phyloP scores from a whole-genome alignment of 192 early-diverging fungal genomes.

The Backusella sp. region DNA sequence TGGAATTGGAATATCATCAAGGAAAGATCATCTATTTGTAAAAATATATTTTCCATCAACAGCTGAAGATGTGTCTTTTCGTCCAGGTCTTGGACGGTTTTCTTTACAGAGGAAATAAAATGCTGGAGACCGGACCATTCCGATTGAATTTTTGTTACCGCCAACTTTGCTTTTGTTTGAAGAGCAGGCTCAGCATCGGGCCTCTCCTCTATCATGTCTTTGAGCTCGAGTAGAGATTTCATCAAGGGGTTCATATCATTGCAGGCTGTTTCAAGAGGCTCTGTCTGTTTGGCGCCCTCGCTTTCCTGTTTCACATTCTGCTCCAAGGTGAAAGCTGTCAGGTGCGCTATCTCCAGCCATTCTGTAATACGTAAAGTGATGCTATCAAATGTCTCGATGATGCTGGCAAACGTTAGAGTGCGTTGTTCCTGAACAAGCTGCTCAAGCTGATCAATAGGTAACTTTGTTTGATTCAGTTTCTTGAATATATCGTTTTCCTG shows the following conservation, averaged over 20 bases:
- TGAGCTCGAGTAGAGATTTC: conserved; percentile 43
- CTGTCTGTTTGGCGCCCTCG: conserved; percentile 31
- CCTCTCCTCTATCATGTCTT: conserved; percentile 21
- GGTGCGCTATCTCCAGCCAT: conserved; percentile 54
- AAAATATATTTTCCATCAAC: conserved; percentile 42
- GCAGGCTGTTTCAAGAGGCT: conserved; percentile 41
- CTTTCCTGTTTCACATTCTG: conserved; percentile 45
- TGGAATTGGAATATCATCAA: conserved; percentile 45
- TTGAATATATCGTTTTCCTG: neutral
- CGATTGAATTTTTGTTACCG: conserved; percentile 44
- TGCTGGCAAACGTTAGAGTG: neutral
- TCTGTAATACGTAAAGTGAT: neutral
- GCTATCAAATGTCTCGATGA: neutral
- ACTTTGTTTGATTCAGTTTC: neutral
- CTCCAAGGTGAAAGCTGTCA: conserved; percentile 52
- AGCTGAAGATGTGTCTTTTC: conserved; percentile 33
- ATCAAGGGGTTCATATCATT: conserved; percentile 46
- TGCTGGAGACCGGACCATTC: conserved; percentile 58
- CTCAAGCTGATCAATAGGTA: neutral
- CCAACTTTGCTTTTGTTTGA: neutral
- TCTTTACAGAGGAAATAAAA: conserved; percentile 53
- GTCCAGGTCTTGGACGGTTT: conserved; percentile 40
- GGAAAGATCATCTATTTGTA: conserved; percentile 43
- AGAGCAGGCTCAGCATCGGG: neutral
- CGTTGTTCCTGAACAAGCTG: neutral